These are phyloP conservation scores for Chalciporus pseudorubinellus DNA, from an alignment of 768 basidiomycete species.

Conservation along the genomic window DNA sequence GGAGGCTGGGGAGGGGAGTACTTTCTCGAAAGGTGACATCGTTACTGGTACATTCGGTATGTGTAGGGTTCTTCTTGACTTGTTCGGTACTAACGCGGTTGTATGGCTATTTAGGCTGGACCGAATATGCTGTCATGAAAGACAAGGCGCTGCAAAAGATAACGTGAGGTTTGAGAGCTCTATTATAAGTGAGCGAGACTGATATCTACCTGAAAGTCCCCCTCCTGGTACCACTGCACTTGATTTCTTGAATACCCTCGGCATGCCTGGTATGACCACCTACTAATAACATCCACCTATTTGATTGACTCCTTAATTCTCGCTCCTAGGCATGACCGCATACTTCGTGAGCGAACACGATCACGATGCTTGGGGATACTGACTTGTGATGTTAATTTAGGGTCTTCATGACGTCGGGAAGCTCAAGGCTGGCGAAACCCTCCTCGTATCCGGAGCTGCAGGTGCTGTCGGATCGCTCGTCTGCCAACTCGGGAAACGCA, in stretches of 20 bases:
- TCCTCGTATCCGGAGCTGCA: slow-evolving; percentile 88
- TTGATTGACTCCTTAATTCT: neutral
- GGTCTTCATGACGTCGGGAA: slow-evolving; percentile 80
- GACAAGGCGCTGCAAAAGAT: slow-evolving; percentile 52
- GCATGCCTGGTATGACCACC: slow-evolving; percentile 56
- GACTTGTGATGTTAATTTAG: slow-evolving; percentile 36
- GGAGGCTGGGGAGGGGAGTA: slow-evolving; percentile 50
- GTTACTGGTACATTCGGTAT: slow-evolving; percentile 64
- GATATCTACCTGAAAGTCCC: slow-evolving; percentile 37
- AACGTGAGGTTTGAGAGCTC: slow-evolving; percentile 41
- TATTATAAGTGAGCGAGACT: neutral
- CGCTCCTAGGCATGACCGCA: slow-evolving; percentile 71
- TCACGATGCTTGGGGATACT: neutral
- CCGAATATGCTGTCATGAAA: slow-evolving; percentile 64
- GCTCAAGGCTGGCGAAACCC: slow-evolving; percentile 78
- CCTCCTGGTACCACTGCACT: slow-evolving; percentile 59
- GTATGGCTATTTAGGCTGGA: slow-evolving; percentile 55
- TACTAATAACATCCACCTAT: neutral
- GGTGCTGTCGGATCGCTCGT: slow-evolving; percentile 84
- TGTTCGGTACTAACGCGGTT: neutral
- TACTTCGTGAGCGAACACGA: slow-evolving; percentile 63
- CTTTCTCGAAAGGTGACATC: slow-evolving; percentile 61
- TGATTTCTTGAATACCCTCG: slow-evolving; percentile 85
- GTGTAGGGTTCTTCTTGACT: slow-evolving; percentile 15
- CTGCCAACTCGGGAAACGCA: slow-evolving; percentile 80